Evolutionary conservation across 257 asterid species (phyloP).

Genomic region (Solanum etuberosum): DNA sequence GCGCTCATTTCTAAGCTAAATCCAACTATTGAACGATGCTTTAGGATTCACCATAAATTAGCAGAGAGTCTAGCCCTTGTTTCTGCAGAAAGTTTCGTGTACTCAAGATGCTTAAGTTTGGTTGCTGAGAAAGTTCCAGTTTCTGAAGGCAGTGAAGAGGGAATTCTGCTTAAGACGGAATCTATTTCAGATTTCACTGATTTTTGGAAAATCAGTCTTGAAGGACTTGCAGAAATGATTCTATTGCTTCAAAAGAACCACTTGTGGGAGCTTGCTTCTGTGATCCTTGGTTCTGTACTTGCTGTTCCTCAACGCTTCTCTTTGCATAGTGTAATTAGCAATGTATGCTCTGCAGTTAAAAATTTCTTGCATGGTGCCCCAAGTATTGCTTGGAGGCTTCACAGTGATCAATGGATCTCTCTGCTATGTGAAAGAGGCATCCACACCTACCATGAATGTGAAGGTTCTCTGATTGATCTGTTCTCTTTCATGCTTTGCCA

Average conservation of each 20-base stretch:
- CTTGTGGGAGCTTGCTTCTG: conserved; percentile 85
- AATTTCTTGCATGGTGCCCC: conserved; percentile 64
- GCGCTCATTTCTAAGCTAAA: conserved; percentile 47
- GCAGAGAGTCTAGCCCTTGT: conserved; percentile 45
- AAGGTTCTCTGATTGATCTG: conserved; percentile 49
- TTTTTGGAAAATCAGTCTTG: conserved; percentile 51
- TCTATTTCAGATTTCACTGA: conserved; percentile 19
- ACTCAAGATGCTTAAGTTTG: conserved; percentile 44
- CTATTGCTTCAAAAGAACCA: conserved; percentile 51
- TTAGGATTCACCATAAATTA: conserved; percentile 62
- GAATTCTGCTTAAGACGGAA: conserved; percentile 10
- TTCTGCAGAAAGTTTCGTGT: conserved; percentile 75
- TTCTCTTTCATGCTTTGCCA: conserved; percentile 69
- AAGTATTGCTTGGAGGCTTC: conserved; percentile 64
- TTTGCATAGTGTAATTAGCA: conserved; percentile 40
- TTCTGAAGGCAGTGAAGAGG: conserved; percentile 26
- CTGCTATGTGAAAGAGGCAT: conserved; percentile 50
- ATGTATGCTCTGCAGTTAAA: conserved; percentile 50
- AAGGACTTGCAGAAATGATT: conserved; percentile 49
- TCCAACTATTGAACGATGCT: conserved; percentile 63
- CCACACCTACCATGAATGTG: conserved; percentile 37
- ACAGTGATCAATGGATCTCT: conserved; percentile 60
- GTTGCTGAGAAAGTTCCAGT: conserved; percentile 21
- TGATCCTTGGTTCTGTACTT: conserved; percentile 58
- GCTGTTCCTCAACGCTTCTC: conserved; percentile 42